Base-by-base conservation (phyloP, 306 rosid genomes). In the Quillaja saponaria region DNA sequence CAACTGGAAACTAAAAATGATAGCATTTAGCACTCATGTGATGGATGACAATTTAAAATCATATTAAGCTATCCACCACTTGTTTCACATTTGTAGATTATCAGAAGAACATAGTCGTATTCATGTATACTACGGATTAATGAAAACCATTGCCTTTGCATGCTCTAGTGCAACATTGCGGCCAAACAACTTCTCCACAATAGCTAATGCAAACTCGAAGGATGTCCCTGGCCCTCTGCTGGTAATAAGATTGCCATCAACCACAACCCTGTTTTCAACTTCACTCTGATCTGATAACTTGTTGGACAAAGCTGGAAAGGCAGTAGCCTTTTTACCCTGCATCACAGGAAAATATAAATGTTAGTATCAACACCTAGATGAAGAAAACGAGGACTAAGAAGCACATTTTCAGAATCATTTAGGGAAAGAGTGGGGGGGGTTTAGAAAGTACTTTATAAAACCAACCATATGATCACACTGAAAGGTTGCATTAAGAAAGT, bases 201-300 rank as follows among this genome's bases (percentile, higher is more conserved):
- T 85, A 54, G 81, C 86, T 34, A 90, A 61, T 40, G 88, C 80
- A 76, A 85, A 85, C 77, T 87, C 97, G 11, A 90, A 77, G 45
- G 90, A 19, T 19, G 97, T 90, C 54, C 95, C 97, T 0, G 97
- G 97, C 34, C 95, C 95, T 59, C 94, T 75, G 80, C 97, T 90
- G 20, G 97, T 90, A 57, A 90, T 75, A 74, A 87, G 90, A 71
- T 85, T 87, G 39, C 90, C 94, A 59, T 90, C 95, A 17, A 90
- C 80, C 41, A 90, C 79, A 56, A 90, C 95, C 75, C 97, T 65
- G 85, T 83, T 87, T 55, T 87, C 94, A 12, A 49, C 72, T 71
- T 77, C 92, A 54, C 92, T 82, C 68, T 75, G 82, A 75, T 90
- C 97, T 5, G 88, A 84, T 48, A 90, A 80, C 83, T 85, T 90